Percentiles rank a stretch among this genome's conserved stretches.
These are phyloP conservation scores for Fusarium sp. DNA, from an alignment of 2,329 filamentous ascomycete species.

Conservation along the genomic window DNA sequence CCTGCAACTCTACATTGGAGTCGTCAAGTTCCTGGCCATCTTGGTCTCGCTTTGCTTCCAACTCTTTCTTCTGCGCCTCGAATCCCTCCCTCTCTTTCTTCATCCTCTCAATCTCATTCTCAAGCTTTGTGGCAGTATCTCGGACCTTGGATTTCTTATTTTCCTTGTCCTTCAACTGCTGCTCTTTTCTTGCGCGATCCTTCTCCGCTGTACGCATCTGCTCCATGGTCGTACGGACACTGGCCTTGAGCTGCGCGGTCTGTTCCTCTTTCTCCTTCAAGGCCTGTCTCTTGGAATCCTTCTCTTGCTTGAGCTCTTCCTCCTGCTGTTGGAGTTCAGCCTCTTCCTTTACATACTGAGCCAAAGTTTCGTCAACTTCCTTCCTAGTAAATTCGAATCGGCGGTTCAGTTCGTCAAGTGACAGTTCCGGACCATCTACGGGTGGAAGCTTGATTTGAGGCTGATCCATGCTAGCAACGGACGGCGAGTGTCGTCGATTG, in stretches of 20 bases:
- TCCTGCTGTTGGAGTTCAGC: constrained; percentile 75
- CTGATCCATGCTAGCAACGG: constrained; percentile 68
- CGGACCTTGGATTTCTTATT: constrained; percentile 75
- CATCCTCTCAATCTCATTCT: constrained; percentile 71
- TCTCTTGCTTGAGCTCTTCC: constrained; percentile 78
- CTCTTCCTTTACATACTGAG: constrained; percentile 76
- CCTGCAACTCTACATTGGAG: constrained; percentile 70
- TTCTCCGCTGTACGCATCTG: constrained; percentile 84
- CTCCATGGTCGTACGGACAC: constrained; percentile 82
- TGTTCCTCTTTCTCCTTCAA: constrained; percentile 92
- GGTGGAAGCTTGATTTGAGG: constrained; percentile 56
- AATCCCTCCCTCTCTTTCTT: constrained; percentile 65
- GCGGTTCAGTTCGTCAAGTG: constrained; percentile 81
- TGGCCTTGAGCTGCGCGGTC: constrained; percentile 83
- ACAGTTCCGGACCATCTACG: constrained; percentile 69
- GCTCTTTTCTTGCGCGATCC: constrained; percentile 82
- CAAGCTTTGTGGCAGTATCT: constrained; percentile 76
- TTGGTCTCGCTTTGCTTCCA: constrained; percentile 63
- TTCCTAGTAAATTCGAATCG: constrained; percentile 82
- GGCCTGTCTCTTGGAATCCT: constrained; percentile 79
- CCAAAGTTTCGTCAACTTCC: constrained; percentile 83
- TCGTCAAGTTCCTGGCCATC: constrained; percentile 64
- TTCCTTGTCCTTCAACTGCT: constrained; percentile 74
- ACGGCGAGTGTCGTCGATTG: constrained; percentile 81
- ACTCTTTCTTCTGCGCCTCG: constrained; percentile 62